Percentiles rank a stretch among this genome's conserved stretches.
Evolutionary conservation across 306 rosid species (phyloP).

Genomic region (Carpinus fangiana): DNA sequence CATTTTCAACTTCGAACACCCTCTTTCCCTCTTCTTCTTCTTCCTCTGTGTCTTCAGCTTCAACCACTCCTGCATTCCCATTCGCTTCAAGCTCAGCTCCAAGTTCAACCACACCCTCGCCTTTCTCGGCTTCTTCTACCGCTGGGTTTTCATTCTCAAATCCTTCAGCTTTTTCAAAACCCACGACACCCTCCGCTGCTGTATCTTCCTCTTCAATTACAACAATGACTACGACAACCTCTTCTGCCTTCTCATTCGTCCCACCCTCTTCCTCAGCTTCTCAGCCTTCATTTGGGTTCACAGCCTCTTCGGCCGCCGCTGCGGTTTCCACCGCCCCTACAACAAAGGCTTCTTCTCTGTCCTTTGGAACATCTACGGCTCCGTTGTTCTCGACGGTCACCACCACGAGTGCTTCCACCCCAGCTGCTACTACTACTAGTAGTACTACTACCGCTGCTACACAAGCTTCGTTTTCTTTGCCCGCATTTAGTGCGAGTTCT

Average conservation of each 20-base stretch:
- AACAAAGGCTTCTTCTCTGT: conserved; percentile 25
- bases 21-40: conserved; percentile 6
- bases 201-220: conserved; percentile 27
- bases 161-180: conserved; percentile 32
- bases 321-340: conserved; percentile 16
- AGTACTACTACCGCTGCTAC: conserved; percentile 29
- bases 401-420: conserved; percentile 40
- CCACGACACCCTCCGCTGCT: conserved; percentile 7
- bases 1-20: conserved; percentile 4
- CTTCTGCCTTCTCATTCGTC: conserved; percentile 37
- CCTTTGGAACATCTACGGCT: conserved; percentile 30
- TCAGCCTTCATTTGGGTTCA: conserved; percentile 28
- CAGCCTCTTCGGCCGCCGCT: conserved; percentile 20
- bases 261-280: conserved; percentile 35
- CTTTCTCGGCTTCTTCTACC: conserved; percentile 23
- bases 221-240: background rate
- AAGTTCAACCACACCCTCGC: conserved; percentile 20
- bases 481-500: conserved; percentile 28
- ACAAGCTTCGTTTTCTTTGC: conserved; percentile 34
- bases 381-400: conserved; percentile 42
- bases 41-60: conserved; percentile 12
- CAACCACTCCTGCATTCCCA: conserved; percentile 15
- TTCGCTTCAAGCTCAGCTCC: background rate
- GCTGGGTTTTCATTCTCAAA: conserved; percentile 30
- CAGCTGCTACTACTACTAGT: conserved; percentile 14